phyloP scores from a whole-genome alignment of 306 rosid genomes.

The Vigna mungo region DNA sequence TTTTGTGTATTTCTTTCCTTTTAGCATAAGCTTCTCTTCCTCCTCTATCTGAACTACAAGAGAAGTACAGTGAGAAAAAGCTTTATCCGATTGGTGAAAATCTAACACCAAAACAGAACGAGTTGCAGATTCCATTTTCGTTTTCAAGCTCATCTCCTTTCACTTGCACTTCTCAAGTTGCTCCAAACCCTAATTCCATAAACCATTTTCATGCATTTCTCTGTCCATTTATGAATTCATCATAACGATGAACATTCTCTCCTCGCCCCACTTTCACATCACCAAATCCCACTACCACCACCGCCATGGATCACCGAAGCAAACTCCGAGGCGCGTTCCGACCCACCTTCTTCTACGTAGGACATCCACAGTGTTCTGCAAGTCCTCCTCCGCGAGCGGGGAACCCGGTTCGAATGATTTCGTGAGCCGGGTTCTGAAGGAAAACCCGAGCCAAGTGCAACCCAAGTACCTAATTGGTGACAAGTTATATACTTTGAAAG shows the following conservation, averaged over 20 bases:
- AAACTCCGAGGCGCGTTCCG: slow-evolving; percentile 44
- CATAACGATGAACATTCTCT: slow-evolving; percentile 64
- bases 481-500: slow-evolving; percentile 68
- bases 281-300: slow-evolving; percentile 49
- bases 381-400: slow-evolving; percentile 46
- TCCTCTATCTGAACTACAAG: background rate
- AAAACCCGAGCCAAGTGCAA: slow-evolving; percentile 93
- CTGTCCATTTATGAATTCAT: slow-evolving; percentile 38
- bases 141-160: background rate
- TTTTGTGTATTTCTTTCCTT: too few relatives aligned
- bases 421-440: slow-evolving; percentile 79
- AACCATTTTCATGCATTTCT: slow-evolving; percentile 7
- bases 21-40: background rate
- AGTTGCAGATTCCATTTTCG: slow-evolving; percentile 9
- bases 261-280: slow-evolving; percentile 58
- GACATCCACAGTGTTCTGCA: slow-evolving; percentile 58
- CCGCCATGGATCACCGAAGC: slow-evolving; percentile 45
- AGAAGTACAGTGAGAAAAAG: background rate
- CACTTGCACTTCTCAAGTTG: slow-evolving; percentile 4
- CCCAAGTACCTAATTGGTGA: slow-evolving; percentile 77
- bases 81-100: slow-evolving; percentile 39
- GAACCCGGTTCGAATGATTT: slow-evolving; percentile 66
- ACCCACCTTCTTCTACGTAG: slow-evolving; percentile 45
- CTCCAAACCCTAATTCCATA: slow-evolving; percentile 42
- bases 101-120: background rate